Conservation (phyloP, 352 stramenopile genomes). For the Phytophthora pisi region DNA sequence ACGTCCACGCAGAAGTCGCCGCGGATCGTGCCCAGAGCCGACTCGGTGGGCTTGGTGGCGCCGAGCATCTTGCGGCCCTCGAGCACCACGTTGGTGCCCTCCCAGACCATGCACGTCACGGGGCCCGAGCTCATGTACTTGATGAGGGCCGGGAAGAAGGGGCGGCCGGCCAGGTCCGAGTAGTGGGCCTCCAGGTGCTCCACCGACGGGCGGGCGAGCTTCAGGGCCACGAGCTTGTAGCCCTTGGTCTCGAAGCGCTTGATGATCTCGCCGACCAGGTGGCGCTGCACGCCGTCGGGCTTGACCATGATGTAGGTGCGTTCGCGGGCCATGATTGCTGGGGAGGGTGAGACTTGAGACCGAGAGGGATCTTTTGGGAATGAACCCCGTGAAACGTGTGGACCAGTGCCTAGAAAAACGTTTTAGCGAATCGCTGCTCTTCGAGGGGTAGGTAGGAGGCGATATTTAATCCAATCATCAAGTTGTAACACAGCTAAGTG, state of each 20-base stretch:
- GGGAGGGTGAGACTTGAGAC: slow-evolving; percentile 22
- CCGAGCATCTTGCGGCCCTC: slow-evolving; percentile 95
- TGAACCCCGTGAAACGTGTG: slow-evolving; percentile 21
- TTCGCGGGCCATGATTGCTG: slow-evolving; percentile 87
- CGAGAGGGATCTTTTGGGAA: slow-evolving; percentile 34
- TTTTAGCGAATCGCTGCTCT: slow-evolving; percentile 16
- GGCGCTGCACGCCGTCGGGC: slow-evolving; percentile 94
- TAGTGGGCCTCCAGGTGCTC: slow-evolving; percentile 94
- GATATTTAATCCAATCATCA: slow-evolving; percentile 5
- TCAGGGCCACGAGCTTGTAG: slow-evolving; percentile 95
- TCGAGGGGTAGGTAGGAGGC: not conserved
- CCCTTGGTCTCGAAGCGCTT: slow-evolving; percentile 96
- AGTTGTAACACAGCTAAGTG: not conserved
- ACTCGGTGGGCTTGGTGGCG: slow-evolving; percentile 93
- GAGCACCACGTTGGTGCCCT: slow-evolving; percentile 93
- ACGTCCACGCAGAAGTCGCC: slow-evolving; percentile 94
- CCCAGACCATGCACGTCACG: slow-evolving; percentile 96
- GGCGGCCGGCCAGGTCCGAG: slow-evolving; percentile 90
- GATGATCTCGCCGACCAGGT: slow-evolving; percentile 95
- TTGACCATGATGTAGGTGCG: slow-evolving; percentile 96
- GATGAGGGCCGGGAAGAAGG: slow-evolving; percentile 93
- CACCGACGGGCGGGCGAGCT: slow-evolving; percentile 93
- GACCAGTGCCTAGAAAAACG: slow-evolving; percentile 10
- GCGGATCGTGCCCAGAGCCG: slow-evolving; percentile 93
- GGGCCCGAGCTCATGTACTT: slow-evolving; percentile 93